A percentile compares a stretch with the other conserved stretches of the same genome.
Evolutionary conservation across 192 early-diverging fungal genomes (phyloP).

Genomic region (Endogone sp.): DNA sequence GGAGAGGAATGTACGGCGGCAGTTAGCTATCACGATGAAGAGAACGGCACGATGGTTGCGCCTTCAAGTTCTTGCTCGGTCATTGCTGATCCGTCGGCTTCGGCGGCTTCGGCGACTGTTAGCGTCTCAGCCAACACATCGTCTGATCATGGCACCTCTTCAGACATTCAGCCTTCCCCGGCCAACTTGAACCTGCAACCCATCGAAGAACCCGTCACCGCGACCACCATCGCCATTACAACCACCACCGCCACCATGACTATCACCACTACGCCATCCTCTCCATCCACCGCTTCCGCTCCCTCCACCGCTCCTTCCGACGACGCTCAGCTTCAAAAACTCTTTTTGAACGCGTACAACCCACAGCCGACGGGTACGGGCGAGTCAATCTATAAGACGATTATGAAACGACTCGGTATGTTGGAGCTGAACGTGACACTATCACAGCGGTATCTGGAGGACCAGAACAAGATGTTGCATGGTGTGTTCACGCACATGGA

Average conservation of each 20-base stretch:
- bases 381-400: slow-evolving; percentile 87
- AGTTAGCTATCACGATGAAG: not conserved
- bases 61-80: not conserved
- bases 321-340: slow-evolving; percentile 3
- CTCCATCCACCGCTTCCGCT: slow-evolving; percentile 10
- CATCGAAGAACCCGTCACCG: not conserved
- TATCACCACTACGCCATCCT: slow-evolving; percentile 3
- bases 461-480: slow-evolving; percentile 70
- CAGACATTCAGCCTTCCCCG: no score
- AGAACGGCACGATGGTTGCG: not conserved
- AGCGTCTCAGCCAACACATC: not conserved
- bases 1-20: not conserved
- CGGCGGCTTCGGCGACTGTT: not conserved
- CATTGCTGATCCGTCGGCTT: not conserved
- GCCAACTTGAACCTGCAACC: no score
- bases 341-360: not conserved
- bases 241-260: slow-evolving; percentile 10
- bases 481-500: slow-evolving; percentile 57
- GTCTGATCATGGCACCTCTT: not conserved
- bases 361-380: slow-evolving; percentile 43
- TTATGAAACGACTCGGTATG: slow-evolving; percentile 75
- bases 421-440: slow-evolving; percentile 81
- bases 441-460: slow-evolving; percentile 70
- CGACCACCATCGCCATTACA: slow-evolving; percentile 10
- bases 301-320: slow-evolving; percentile 6